Conservation (phyloP, 2,329 filamentous ascomycete genomes). For the Diplodia scrobiculata region DNA sequence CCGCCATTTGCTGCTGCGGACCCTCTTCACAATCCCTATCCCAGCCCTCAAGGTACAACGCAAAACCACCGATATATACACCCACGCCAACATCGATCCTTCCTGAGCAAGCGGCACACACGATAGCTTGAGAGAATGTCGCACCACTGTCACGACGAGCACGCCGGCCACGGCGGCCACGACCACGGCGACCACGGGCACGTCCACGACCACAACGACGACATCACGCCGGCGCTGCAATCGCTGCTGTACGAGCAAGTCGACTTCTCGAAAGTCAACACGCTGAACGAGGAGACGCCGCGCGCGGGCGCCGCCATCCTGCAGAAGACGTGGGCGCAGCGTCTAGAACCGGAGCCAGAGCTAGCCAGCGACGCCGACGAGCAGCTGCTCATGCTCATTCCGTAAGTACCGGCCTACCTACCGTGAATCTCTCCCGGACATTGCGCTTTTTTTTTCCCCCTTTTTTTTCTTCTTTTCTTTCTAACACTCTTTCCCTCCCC, state of each 20-base stretch:
- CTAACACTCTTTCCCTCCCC: background rate
- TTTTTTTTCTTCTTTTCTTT: too few species aligned
- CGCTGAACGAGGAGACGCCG: slow-evolving; percentile 75
- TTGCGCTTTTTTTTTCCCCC: too few species aligned
- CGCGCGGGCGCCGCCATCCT: slow-evolving; percentile 73
- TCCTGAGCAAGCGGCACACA: background rate
- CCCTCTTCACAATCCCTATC: background rate
- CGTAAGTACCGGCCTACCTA: slow-evolving; percentile 54
- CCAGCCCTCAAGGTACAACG: background rate
- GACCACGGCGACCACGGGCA: slow-evolving; percentile 51
- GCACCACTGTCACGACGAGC: slow-evolving; percentile 47
- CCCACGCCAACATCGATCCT: background rate
- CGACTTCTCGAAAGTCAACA: slow-evolving; percentile 80
- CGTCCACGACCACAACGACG: slow-evolving; percentile 84
- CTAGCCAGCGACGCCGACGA: slow-evolving; percentile 86
- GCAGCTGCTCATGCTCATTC: slow-evolving; percentile 88
- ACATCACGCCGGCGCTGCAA: slow-evolving; percentile 88
- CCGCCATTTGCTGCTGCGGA: slow-evolving; percentile 10
- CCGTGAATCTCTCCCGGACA: too few species aligned
- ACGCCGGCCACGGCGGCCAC: slow-evolving; percentile 56
- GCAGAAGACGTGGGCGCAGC: slow-evolving; percentile 88
- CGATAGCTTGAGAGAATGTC: slow-evolving; percentile 15
- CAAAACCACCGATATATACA: background rate
- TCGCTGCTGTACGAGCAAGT: slow-evolving; percentile 90
- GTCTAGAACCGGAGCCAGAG: slow-evolving; percentile 70